phyloP scores from a whole-genome alignment of 345 rosid species.

The Cardamine occulta region DNA sequence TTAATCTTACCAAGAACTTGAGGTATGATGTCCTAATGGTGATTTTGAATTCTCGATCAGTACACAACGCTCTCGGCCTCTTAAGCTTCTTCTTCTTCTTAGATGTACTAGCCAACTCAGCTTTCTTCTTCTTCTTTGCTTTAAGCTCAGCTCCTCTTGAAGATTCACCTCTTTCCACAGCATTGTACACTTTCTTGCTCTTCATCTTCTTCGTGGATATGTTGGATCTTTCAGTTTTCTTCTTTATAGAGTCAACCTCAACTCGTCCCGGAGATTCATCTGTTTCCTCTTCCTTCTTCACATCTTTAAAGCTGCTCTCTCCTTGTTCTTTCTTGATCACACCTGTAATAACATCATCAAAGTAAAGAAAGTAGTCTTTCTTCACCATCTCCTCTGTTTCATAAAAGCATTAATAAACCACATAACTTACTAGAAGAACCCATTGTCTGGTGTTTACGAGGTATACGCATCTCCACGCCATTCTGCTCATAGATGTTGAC shows the following conservation, averaged over 20 bases:
- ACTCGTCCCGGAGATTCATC: background rate
- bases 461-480: constrained; percentile 14
- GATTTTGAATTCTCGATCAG: constrained; percentile 20
- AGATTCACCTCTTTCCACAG: constrained; percentile 6
- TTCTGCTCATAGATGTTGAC: constrained; percentile 25
- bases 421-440: background rate
- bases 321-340: constrained; percentile 15
- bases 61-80: background rate
- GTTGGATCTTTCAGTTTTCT: background rate
- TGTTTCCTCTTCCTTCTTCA: constrained; percentile 35
- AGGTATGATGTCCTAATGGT: constrained; percentile 35
- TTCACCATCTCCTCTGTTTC: background rate
- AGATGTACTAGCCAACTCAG: background rate
- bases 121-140: constrained; percentile 8
- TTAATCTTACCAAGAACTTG: constrained; percentile 32
- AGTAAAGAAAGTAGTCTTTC: background rate
- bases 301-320: constrained; percentile 5
- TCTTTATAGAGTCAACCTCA: background rate
- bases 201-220: constrained; percentile 3
- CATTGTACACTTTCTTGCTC: constrained; percentile 7
- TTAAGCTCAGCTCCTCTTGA: background rate
- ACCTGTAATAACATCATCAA: constrained; percentile 34
- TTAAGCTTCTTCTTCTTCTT: background rate
- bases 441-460: background rate
- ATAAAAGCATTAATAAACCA: background rate